A percentile compares a stretch with the other conserved stretches of the same genome.
Evolutionary conservation across 768 basidiomycete genomes (phyloP).

Genomic region (Podaxis sp.): DNA sequence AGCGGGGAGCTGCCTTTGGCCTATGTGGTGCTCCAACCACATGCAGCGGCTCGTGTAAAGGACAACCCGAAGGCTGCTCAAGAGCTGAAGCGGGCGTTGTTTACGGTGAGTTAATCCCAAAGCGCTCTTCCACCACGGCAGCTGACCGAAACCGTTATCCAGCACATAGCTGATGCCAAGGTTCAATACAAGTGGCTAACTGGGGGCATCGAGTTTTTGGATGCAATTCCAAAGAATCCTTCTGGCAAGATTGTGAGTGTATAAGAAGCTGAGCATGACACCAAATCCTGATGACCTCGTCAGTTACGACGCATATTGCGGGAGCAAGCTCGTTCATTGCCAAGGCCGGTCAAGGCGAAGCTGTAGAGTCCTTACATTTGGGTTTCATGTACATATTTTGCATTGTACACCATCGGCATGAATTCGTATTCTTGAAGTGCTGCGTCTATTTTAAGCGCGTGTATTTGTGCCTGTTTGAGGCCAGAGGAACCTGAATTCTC

Average conservation of each 20-base stretch:
- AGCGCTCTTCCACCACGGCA: background rate
- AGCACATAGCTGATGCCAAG: slow-evolving; percentile 62
- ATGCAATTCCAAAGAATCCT: slow-evolving; percentile 67
- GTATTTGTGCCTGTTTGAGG: slow-evolving; percentile 24
- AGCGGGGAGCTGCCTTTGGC: slow-evolving; percentile 76
- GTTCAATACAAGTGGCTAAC: slow-evolving; percentile 59
- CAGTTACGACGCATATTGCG: slow-evolving; percentile 53
- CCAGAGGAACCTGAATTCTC: slow-evolving; percentile 21
- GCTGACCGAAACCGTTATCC: slow-evolving; percentile 3
- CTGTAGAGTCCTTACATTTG: slow-evolving; percentile 11
- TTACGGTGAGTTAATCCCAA: slow-evolving; percentile 46
- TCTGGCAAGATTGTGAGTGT: slow-evolving; percentile 62
- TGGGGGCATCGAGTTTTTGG: slow-evolving; percentile 64
- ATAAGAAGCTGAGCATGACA: background rate
- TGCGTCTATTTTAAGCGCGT: background rate
- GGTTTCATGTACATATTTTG: background rate
- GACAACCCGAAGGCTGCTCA: slow-evolving; percentile 32
- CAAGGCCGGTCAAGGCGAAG: slow-evolving; percentile 15
- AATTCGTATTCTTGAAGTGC: background rate
- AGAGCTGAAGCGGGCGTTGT: slow-evolving; percentile 44
- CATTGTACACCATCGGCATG: background rate
- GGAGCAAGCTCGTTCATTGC: slow-evolving; percentile 41
- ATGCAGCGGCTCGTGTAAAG: slow-evolving; percentile 35
- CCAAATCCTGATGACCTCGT: background rate
- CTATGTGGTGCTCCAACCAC: slow-evolving; percentile 55